These are phyloP conservation scores for Myochromella boudieri DNA, from an alignment of 768 basidiomycete species.

Conservation along the genomic window DNA sequence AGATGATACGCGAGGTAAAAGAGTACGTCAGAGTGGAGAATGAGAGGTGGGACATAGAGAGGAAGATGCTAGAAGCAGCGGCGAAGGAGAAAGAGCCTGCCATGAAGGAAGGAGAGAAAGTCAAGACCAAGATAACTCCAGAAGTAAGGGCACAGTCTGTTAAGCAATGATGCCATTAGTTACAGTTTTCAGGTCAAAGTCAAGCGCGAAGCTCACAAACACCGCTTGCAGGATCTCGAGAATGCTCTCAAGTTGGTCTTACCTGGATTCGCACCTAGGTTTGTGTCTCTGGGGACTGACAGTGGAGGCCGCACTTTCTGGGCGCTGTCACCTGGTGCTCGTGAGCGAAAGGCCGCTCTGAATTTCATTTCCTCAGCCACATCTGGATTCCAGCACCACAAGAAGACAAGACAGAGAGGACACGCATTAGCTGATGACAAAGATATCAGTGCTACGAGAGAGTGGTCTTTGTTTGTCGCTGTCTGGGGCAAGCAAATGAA, in stretches of 20 bases:
- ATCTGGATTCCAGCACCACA: constrained; percentile 25
- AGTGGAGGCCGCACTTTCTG: constrained; percentile 67
- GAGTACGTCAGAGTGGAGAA: constrained; percentile 58
- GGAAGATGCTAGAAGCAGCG: constrained; percentile 30
- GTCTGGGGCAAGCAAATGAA: constrained; percentile 43
- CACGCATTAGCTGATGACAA: constrained; percentile 44
- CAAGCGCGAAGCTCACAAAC: constrained; percentile 48
- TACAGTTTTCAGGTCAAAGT: constrained; percentile 38
- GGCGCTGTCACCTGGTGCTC: constrained; percentile 57
- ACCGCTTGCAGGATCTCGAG: constrained; percentile 49
- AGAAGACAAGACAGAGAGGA: constrained; percentile 41
- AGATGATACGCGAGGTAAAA: constrained; percentile 46
- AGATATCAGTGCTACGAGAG: constrained; percentile 43
- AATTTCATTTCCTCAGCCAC: constrained; percentile 32
- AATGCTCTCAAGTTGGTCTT: constrained; percentile 50
- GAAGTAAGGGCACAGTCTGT: constrained; percentile 3
- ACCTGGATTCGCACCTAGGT: constrained; percentile 50
- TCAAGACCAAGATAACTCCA: constrained; percentile 14
- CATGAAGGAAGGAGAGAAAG: constrained; percentile 21
- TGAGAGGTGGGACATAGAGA: constrained; percentile 53
- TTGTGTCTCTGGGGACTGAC: constrained; percentile 66
- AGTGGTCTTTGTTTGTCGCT: constrained; percentile 79
- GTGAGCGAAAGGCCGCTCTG: constrained; percentile 54
- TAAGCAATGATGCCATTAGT: background rate
- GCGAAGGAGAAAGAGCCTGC: constrained; percentile 3